Percentiles rank a stretch among this genome's conserved stretches.
Conservation (phyloP, 306 rosid genomes). For the Rosa multiflora region DNA sequence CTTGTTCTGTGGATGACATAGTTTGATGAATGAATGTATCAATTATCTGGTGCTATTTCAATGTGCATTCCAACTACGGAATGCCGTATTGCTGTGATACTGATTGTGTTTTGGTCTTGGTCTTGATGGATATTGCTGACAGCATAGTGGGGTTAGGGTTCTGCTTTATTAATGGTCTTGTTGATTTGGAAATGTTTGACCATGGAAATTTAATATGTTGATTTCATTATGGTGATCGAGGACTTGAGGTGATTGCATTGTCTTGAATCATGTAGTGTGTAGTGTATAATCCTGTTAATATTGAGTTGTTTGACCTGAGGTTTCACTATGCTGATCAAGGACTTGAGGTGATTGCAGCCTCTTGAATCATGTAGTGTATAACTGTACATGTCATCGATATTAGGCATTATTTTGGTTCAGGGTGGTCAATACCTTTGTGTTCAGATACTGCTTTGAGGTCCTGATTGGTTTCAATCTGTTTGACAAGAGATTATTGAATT, state of each 20-base stretch:
- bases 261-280: too few relatives aligned
- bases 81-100: not conserved
- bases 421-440: not conserved
- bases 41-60: not conserved
- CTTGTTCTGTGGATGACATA: not conserved
- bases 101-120: not conserved
- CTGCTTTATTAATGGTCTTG: too few relatives aligned
- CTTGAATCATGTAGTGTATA: not conserved
- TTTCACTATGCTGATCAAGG: not conserved
- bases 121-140: not conserved
- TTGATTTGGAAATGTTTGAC: not conserved
- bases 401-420: not conserved
- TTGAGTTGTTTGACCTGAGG: too few relatives aligned
- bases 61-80: not conserved
- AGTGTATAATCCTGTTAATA: too few relatives aligned
- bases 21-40: not conserved
- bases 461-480: not conserved
- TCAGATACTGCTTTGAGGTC: not conserved
- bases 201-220: not conserved
- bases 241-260: too few relatives aligned
- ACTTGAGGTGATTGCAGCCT: not conserved
- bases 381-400: not conserved
- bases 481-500: not conserved
- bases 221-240: too few relatives aligned
- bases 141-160: not conserved